Conservation (phyloP, 2,329 filamentous ascomycete genomes). For the Ciborinia camelliae region DNA sequence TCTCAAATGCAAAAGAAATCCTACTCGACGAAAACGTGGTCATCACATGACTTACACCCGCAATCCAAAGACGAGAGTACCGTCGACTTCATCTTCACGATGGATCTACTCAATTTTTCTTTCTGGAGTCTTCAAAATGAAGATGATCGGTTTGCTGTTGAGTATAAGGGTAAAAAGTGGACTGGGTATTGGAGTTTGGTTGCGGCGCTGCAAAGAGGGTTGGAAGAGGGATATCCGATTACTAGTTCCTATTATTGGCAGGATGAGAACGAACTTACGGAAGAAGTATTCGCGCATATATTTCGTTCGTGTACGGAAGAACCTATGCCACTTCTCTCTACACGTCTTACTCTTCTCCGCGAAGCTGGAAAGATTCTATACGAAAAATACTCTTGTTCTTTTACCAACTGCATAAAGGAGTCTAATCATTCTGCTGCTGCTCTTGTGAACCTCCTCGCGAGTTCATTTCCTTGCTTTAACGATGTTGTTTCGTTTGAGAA, state of each 20-base stretch:
- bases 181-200: conserved; percentile 96
- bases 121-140: conserved; percentile 77
- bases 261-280: conserved; percentile 69
- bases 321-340: conserved; percentile 76
- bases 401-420: conserved; percentile 68
- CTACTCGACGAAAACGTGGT: conserved; percentile 85
- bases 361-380: conserved; percentile 80
- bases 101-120: conserved; percentile 95
- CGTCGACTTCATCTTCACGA: conserved; percentile 90
- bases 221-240: conserved; percentile 85
- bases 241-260: conserved; percentile 87
- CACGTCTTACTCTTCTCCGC: conserved; percentile 74
- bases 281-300: conserved; percentile 69
- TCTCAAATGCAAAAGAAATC: conserved; percentile 75
- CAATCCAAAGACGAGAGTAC: conserved; percentile 75
- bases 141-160: conserved; percentile 75
- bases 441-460: conserved; percentile 80
- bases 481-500: conserved; percentile 76
- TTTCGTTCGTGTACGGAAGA: conserved; percentile 87
- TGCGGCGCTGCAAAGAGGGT: conserved; percentile 76
- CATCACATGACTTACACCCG: conserved; percentile 84
- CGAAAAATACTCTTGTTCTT: conserved; percentile 73
- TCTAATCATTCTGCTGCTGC: conserved; percentile 76
- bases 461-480: conserved; percentile 79
- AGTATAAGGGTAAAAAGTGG: conserved; percentile 78